These are phyloP conservation scores for Heritiera fomes DNA, from an alignment of 345 rosid genomes.

Conservation along the genomic window DNA sequence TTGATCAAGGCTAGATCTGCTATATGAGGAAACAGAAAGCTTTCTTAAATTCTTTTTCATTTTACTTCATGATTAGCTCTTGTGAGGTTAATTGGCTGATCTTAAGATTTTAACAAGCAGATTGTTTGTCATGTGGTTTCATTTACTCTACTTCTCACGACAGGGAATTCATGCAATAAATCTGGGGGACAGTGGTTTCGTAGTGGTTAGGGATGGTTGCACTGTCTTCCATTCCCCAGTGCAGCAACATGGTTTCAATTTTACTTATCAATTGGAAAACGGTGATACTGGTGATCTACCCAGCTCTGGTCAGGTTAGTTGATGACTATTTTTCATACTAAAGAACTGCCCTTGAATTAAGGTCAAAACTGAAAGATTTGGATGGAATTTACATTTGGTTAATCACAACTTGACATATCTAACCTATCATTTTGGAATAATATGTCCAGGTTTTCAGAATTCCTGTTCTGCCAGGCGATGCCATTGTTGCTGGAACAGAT, in stretches of 20 bases:
- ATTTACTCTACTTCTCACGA: not conserved
- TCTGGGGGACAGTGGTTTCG: constrained; percentile 96
- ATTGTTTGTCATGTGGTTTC: not conserved
- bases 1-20: not conserved
- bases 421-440: constrained; percentile 25
- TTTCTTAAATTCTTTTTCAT: not conserved
- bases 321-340: not conserved
- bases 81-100: too few relatives aligned
- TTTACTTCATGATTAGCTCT: constrained; percentile 3
- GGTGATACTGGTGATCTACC: constrained; percentile 76
- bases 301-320: constrained; percentile 82
- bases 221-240: constrained; percentile 85
- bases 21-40: not conserved
- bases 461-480: constrained; percentile 80
- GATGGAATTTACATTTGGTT: constrained; percentile 13
- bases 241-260: constrained; percentile 95
- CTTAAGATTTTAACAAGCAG: not conserved
- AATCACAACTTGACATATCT: not conserved
- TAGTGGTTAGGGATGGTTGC: constrained; percentile 80
- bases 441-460: constrained; percentile 66
- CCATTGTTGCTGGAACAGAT: constrained; percentile 85
- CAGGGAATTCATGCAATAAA: constrained; percentile 82
- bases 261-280: constrained; percentile 86
- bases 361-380: too few relatives aligned
- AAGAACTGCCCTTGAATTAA: too few relatives aligned